These are phyloP conservation scores for Calonectria crousiana DNA, from an alignment of 2,329 filamentous ascomycete species.

Conservation along the genomic window DNA sequence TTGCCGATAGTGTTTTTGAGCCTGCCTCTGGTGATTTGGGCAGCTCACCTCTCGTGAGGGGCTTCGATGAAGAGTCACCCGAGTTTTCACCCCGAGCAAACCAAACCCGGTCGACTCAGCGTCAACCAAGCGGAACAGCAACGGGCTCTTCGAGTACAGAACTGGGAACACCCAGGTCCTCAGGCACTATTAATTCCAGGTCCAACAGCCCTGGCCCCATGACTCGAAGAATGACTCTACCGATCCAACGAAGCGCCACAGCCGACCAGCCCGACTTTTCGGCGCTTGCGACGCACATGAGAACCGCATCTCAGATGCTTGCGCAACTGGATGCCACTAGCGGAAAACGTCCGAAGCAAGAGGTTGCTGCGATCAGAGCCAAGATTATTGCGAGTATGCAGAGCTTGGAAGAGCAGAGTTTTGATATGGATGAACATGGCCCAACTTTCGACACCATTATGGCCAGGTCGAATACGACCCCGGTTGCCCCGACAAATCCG, in stretches of 20 bases:
- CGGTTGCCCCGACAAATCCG: slow-evolving; percentile 53
- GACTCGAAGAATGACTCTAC: slow-evolving; percentile 71
- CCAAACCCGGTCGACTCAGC: slow-evolving; percentile 56
- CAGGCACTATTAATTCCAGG: slow-evolving; percentile 75
- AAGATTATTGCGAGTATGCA: slow-evolving; percentile 95
- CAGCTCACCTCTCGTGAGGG: slow-evolving; percentile 76
- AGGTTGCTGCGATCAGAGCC: slow-evolving; percentile 85
- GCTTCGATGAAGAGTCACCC: slow-evolving; percentile 62
- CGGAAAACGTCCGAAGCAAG: slow-evolving; percentile 81
- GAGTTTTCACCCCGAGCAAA: slow-evolving; percentile 45
- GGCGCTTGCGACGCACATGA: slow-evolving; percentile 87
- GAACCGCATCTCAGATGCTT: slow-evolving; percentile 88
- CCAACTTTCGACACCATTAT: slow-evolving; percentile 88
- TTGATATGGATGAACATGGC: slow-evolving; percentile 78
- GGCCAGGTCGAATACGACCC: slow-evolving; percentile 73
- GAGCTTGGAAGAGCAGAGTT: slow-evolving; percentile 86
- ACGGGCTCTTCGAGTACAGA: slow-evolving; percentile 72
- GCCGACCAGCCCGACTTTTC: slow-evolving; percentile 84
- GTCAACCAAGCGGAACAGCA: slow-evolving; percentile 72
- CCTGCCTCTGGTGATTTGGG: slow-evolving; percentile 83
- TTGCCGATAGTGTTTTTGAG: slow-evolving; percentile 83
- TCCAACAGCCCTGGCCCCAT: slow-evolving; percentile 73
- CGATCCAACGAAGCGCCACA: slow-evolving; percentile 65
- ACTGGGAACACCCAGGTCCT: slow-evolving; percentile 75
- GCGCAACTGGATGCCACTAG: slow-evolving; percentile 85